Conservation (phyloP, 2,329 filamentous ascomycete genomes). For the Fusarium neocosmosporiellum region DNA sequence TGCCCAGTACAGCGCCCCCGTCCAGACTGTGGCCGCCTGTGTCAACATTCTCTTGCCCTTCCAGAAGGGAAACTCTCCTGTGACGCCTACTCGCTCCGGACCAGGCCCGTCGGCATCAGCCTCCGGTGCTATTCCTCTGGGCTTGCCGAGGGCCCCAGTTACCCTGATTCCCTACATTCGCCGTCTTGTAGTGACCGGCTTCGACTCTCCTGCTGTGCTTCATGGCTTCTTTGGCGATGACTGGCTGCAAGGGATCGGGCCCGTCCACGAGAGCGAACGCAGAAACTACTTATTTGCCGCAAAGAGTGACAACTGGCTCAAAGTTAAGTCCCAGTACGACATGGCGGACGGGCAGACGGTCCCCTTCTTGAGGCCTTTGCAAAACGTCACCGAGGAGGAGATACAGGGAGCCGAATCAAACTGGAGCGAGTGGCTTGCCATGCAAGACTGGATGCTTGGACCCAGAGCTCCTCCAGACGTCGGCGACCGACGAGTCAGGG, state of each 20-base stretch:
- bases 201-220: constrained; percentile 86
- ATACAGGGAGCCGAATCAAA: constrained; percentile 83
- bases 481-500: constrained; percentile 41
- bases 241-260: constrained; percentile 83
- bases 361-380: constrained; percentile 88
- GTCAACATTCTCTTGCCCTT: constrained; percentile 93
- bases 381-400: constrained; percentile 80
- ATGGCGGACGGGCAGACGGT: constrained; percentile 84
- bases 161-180: constrained; percentile 90
- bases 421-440: constrained; percentile 96
- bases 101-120: constrained; percentile 43
- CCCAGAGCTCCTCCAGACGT: constrained; percentile 71
- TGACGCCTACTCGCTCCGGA: constrained; percentile 52
- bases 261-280: constrained; percentile 87
- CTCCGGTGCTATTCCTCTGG: constrained; percentile 14
- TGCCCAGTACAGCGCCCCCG: constrained; percentile 83
- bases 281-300: constrained; percentile 95
- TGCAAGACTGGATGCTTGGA: constrained; percentile 99
- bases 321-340: constrained; percentile 91
- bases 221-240: constrained; percentile 98
- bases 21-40: constrained; percentile 90
- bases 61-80: constrained; percentile 67
- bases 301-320: constrained; percentile 90
- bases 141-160: constrained; percentile 54
- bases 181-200: constrained; percentile 89